Percentiles rank a stretch among this genome's conserved stretches.
Conservation (phyloP, 495 filamentous ascomycete species). For the Lophiotrema nucula region DNA sequence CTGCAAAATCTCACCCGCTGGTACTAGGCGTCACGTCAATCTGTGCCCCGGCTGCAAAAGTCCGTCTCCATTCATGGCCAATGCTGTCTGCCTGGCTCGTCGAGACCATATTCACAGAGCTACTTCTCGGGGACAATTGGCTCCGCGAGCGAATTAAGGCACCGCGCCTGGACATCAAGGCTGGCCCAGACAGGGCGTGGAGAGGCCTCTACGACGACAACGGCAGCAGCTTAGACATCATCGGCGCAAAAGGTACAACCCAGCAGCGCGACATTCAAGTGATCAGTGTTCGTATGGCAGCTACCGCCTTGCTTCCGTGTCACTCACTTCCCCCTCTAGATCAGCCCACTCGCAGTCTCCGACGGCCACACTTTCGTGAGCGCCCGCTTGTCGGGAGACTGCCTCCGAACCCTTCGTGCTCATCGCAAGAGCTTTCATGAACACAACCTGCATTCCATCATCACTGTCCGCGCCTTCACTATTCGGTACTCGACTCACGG, state of each 20-base stretch:
- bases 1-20: too few relatives aligned
- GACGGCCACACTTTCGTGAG: constrained; percentile 13
- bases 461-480: constrained; percentile 9
- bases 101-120: not conserved
- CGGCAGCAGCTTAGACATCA: constrained; percentile 19
- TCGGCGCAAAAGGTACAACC: not conserved
- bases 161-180: constrained; percentile 2
- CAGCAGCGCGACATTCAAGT: not conserved
- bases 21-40: too few relatives aligned
- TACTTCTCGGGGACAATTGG: constrained; percentile 2
- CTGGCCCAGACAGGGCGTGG: constrained; percentile 1
- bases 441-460: not conserved
- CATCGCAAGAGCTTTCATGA: not conserved
- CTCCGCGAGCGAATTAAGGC: not conserved
- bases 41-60: too few relatives aligned
- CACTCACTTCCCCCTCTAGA: not conserved
- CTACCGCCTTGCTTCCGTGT: not conserved
- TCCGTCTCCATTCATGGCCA: too few relatives aligned
- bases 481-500: constrained; percentile 15
- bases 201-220: constrained; percentile 29
- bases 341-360: constrained; percentile 7
- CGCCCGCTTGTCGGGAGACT: not conserved
- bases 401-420: not conserved
- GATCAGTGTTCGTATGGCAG: constrained; percentile 6
- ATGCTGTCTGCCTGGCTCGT: too few relatives aligned